These are phyloP conservation scores for Fragaria ananassa DNA, from an alignment of 306 rosid species.

Conservation along the genomic window DNA sequence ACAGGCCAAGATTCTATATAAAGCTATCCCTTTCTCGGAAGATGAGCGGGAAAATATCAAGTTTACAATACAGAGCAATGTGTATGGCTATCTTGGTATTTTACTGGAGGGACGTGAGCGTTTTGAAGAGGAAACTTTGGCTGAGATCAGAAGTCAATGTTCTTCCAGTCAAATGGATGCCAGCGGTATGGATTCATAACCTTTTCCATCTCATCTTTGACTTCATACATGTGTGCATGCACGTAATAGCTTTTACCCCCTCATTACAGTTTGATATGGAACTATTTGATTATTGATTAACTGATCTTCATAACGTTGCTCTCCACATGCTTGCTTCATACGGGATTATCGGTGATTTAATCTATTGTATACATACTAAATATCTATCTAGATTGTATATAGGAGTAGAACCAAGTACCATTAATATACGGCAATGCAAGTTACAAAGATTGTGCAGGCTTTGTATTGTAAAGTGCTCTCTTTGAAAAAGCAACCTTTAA, in stretches of 20 bases:
- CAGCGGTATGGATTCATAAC: constrained; percentile 38
- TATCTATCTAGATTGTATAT: not conserved
- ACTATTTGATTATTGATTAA: not conserved
- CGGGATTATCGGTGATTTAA: not conserved
- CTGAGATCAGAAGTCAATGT: constrained; percentile 41
- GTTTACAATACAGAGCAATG: constrained; percentile 80
- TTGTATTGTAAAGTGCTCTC: not conserved
- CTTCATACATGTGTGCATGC: not conserved
- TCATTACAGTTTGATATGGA: not conserved
- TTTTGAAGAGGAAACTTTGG: constrained; percentile 79
- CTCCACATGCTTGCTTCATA: not conserved
- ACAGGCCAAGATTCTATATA: constrained; percentile 93
- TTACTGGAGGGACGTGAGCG: constrained; percentile 98
- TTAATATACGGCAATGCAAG: not conserved
- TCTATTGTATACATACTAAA: not conserved
- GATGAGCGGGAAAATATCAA: constrained; percentile 85
- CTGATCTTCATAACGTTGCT: not conserved
- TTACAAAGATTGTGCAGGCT: not conserved
- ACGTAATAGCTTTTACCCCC: not conserved
- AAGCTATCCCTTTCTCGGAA: constrained; percentile 70
- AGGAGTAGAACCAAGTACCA: not conserved
- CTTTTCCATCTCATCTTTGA: constrained; percentile 8
- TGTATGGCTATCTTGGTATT: constrained; percentile 85
- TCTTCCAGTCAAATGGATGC: constrained; percentile 38
- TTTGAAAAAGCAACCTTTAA: not conserved